A percentile compares a stretch with the other conserved stretches of the same genome.
These are phyloP conservation scores for Rhodotorula sp. DNA, from an alignment of 1,284 basidiomycete species.

Conservation along the genomic window DNA sequence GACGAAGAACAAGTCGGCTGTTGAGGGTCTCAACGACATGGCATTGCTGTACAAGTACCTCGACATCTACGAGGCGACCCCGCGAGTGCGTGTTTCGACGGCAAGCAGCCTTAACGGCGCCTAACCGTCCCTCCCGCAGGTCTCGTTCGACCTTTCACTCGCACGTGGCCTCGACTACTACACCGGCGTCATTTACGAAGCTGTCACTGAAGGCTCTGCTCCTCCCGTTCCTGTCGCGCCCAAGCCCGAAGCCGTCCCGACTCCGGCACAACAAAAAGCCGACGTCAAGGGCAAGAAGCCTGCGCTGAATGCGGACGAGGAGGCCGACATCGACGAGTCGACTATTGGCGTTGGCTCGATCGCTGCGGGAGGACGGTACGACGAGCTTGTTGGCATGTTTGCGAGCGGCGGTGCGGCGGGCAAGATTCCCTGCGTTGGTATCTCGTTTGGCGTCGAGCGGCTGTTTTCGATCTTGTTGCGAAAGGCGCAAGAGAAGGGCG, in stretches of 20 bases:
- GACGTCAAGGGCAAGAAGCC: slow-evolving; percentile 57
- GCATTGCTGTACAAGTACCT: slow-evolving; percentile 79
- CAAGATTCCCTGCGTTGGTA: slow-evolving; percentile 84
- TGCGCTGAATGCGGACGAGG: slow-evolving; percentile 59
- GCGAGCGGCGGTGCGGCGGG: slow-evolving; percentile 60
- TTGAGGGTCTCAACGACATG: slow-evolving; percentile 90
- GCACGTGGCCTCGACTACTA: slow-evolving; percentile 98
- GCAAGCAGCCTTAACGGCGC: background rate
- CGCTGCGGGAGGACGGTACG: slow-evolving; percentile 94
- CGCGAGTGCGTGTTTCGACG: slow-evolving; percentile 58
- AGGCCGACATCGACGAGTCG: slow-evolving; percentile 89
- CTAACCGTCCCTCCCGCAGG: slow-evolving; percentile 53
- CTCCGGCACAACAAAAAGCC: slow-evolving; percentile 45
- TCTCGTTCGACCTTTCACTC: slow-evolving; percentile 94
- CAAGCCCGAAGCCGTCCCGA: slow-evolving; percentile 47
- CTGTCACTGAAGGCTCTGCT: slow-evolving; percentile 86
- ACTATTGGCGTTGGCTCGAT: slow-evolving; percentile 95
- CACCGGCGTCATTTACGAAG: slow-evolving; percentile 98
- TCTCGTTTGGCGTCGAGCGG: slow-evolving; percentile 92
- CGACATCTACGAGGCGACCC: slow-evolving; percentile 73
- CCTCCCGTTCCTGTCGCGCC: slow-evolving; percentile 69
- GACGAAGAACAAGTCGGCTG: slow-evolving; percentile 69
- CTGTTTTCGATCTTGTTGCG: slow-evolving; percentile 91
- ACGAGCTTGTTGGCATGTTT: slow-evolving; percentile 95
- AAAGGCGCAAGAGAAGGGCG: slow-evolving; percentile 66